Conservation (phyloP, 2,329 filamentous ascomycete genomes). For the Drechmeria coniospora region DNA sequence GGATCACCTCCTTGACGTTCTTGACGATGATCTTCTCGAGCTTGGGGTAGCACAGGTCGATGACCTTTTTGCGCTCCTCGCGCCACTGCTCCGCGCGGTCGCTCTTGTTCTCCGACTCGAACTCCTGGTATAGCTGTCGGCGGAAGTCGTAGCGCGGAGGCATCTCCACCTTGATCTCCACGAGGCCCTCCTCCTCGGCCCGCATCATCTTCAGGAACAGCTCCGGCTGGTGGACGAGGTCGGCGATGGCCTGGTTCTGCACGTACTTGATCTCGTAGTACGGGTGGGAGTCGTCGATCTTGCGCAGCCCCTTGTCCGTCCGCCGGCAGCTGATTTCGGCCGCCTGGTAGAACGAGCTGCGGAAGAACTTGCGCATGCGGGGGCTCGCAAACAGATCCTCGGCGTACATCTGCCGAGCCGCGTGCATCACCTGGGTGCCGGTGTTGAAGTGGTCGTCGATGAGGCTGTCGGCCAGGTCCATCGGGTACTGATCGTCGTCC, state of each 20-base stretch:
- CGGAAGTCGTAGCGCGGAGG: conserved; percentile 64
- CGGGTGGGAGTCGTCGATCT: conserved; percentile 87
- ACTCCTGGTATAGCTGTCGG: conserved; percentile 62
- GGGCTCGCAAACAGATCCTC: conserved; percentile 84
- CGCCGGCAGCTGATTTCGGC: conserved; percentile 76
- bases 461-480: conserved; percentile 73
- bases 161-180: conserved; percentile 71
- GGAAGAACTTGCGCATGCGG: conserved; percentile 74
- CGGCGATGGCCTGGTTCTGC: conserved; percentile 69
- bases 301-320: conserved; percentile 84
- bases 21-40: conserved; percentile 74
- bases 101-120: conserved; percentile 89
- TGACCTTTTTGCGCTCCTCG: conserved; percentile 65
- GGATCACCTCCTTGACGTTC: conserved; percentile 86
- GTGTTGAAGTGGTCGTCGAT: conserved; percentile 60
- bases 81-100: conserved; percentile 95
- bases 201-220: conserved; percentile 95
- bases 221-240: conserved; percentile 71
- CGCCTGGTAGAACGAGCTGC: conserved; percentile 67
- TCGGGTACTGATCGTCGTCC: conserved; percentile 63
- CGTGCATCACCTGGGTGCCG: conserved; percentile 57
- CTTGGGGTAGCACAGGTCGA: conserved; percentile 68
- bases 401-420: conserved; percentile 74
- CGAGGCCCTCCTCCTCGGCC: conserved; percentile 82
- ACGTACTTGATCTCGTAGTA: conserved; percentile 98